Evolutionary conservation across 2,329 filamentous ascomycete genomes (phyloP).

Genomic region (Nigrospora oryzae): DNA sequence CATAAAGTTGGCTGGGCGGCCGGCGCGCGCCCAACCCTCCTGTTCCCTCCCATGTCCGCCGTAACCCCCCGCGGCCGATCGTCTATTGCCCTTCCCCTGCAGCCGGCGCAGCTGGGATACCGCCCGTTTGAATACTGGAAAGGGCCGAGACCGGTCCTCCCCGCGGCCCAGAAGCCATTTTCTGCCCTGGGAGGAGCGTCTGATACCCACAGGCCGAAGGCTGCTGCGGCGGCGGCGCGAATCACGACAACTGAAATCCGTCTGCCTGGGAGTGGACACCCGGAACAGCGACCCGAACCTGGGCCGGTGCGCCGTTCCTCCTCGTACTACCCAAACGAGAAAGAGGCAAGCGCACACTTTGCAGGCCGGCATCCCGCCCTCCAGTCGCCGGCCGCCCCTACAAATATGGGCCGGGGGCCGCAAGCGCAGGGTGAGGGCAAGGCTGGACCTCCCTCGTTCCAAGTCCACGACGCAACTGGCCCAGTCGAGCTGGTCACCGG

Average conservation of each 20-base stretch:
- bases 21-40: too few relatives aligned
- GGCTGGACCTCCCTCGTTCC: constrained; percentile 4
- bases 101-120: constrained; percentile 3
- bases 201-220: background rate
- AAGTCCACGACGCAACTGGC: constrained; percentile 3
- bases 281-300: constrained; percentile 1
- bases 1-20: too few relatives aligned
- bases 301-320: background rate
- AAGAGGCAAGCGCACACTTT: background rate
- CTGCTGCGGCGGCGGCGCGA: background rate
- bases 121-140: constrained; percentile 8
- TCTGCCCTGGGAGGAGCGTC: too few relatives aligned
- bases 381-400: too few relatives aligned
- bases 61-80: too few relatives aligned
- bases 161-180: background rate
- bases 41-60: too few relatives aligned
- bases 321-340: background rate
- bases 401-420: constrained; percentile 5
- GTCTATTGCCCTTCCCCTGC: too few relatives aligned
- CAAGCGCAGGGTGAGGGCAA: background rate
- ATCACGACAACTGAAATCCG: constrained; percentile 3
- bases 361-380: too few relatives aligned
- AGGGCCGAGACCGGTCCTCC: constrained; percentile 6
- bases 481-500: constrained; percentile 2
- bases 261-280: constrained; percentile 1